Conservation (phyloP, 1,284 basidiomycete species). For the Farysia itapuensis region DNA sequence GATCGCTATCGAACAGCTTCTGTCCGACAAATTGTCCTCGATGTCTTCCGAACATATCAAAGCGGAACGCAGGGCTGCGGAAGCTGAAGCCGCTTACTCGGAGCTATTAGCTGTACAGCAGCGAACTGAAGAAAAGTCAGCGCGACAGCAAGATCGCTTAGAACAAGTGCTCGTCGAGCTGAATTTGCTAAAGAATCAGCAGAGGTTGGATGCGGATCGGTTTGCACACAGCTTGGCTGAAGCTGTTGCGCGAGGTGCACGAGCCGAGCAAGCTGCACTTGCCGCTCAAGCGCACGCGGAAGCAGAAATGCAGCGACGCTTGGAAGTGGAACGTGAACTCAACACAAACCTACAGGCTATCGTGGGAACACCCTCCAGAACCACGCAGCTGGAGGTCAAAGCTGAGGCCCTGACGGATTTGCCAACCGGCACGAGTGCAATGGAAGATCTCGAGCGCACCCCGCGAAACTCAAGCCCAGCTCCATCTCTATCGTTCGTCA, state of each 20-base stretch:
- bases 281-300: slow-evolving; percentile 18
- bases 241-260: slow-evolving; percentile 18
- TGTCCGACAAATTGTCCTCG: no score
- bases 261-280: slow-evolving; percentile 14
- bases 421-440: no score
- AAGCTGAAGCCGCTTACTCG: not conserved
- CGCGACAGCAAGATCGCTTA: slow-evolving; percentile 25
- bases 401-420: no score
- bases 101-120: not conserved
- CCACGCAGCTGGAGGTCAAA: no score
- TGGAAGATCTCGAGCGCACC: no score
- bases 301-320: no score
- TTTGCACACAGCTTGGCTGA: slow-evolving; percentile 29
- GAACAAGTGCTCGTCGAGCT: slow-evolving; percentile 30
- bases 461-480: no score
- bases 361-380: no score
- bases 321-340: no score
- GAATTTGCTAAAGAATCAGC: slow-evolving; percentile 9
- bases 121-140: slow-evolving; percentile 4
- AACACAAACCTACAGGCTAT: no score
- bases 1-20: slow-evolving; percentile 34
- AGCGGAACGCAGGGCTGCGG: not conserved
- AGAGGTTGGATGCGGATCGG: slow-evolving; percentile 19
- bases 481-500: no score
- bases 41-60: no score